Evolutionary conservation across 306 rosid genomes (phyloP).

Genomic region (Lagenaria siceraria): DNA sequence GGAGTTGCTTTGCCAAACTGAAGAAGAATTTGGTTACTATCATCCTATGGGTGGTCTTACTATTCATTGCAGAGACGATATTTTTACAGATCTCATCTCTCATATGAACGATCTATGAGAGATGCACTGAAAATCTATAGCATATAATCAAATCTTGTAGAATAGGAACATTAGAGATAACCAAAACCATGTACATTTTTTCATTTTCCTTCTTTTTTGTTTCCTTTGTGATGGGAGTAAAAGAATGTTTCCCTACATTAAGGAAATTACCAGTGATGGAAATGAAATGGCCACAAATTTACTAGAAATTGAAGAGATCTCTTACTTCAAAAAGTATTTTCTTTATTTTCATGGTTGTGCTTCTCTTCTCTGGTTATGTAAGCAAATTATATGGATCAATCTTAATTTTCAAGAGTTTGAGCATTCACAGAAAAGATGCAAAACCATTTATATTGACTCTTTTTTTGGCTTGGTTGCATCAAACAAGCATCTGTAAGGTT

Average conservation of each 20-base stretch:
- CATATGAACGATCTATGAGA: neutral
- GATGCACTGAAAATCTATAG: neutral
- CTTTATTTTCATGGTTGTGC: neutral
- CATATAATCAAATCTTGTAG: neutral
- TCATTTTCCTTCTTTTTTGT: neutral
- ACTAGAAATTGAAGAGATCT: no score
- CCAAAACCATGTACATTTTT: neutral
- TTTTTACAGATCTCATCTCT: conserved; percentile 18
- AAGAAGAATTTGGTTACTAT: neutral
- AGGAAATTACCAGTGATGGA: neutral
- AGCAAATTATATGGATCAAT: neutral
- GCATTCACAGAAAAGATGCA: neutral
- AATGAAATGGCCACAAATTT: neutral
- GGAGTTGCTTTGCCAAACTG: neutral
- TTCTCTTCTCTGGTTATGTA: neutral
- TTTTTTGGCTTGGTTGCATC: neutral
- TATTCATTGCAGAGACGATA: neutral
- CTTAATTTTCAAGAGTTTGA: neutral
- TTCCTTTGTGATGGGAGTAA: neutral
- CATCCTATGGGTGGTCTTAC: neutral
- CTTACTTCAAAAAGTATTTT: neutral
- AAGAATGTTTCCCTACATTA: neutral
- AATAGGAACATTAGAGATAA: neutral
- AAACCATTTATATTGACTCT: neutral
- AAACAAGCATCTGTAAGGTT: neutral